A percentile compares a stretch with the other conserved stretches of the same genome.
phyloP scores from a whole-genome alignment of 805 yeast species.

The Sporopachydermia quercuum region DNA sequence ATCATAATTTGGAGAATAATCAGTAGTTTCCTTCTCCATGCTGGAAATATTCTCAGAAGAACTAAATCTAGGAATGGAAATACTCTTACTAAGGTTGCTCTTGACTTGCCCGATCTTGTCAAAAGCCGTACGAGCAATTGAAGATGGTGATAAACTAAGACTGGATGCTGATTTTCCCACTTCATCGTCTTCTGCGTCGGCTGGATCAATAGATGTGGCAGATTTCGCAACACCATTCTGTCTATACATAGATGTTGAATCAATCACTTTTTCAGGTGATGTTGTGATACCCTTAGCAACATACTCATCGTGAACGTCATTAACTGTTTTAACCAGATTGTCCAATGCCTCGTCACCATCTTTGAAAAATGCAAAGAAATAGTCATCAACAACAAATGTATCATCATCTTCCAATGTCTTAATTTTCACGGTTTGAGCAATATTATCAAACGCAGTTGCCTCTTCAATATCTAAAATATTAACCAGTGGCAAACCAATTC shows the following conservation, averaged over 20 bases:
- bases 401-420: constrained; percentile 42
- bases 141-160: background rate
- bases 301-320: too few species aligned
- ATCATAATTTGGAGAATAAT: too few species aligned
- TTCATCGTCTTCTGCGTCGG: too few species aligned
- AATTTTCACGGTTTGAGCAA: constrained; percentile 41
- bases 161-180: background rate
- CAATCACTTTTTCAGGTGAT: constrained; percentile 5
- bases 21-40: background rate
- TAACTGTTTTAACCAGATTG: too few species aligned
- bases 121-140: background rate
- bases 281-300: background rate
- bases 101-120: too few species aligned
- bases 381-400: constrained; percentile 47
- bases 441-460: constrained; percentile 35
- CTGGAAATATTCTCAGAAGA: background rate
- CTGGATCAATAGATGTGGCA: too few species aligned
- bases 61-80: too few species aligned
- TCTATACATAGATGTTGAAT: too few species aligned
- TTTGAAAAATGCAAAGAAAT: constrained; percentile 52
- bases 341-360: constrained; percentile 26
- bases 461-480: constrained; percentile 50
- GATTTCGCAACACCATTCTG: too few species aligned
- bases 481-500: constrained; percentile 60
- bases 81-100: too few species aligned